phyloP scores from a whole-genome alignment of 2,329 filamentous ascomycete genomes.

The Colletotrichum australisinense region DNA sequence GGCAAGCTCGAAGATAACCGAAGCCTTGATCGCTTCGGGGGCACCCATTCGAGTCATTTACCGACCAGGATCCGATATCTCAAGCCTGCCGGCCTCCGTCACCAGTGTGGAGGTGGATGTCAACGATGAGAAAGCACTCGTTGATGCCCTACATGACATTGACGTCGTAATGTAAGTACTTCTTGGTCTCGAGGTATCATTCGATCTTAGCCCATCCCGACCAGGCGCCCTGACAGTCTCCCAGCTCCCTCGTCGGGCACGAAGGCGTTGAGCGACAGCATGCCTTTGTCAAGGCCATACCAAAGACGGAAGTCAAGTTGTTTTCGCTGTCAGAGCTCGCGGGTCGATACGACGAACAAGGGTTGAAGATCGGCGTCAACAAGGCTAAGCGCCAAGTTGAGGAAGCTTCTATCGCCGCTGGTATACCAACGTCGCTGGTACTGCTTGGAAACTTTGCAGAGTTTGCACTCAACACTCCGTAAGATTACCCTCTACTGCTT shows the following conservation, averaged over 20 bases:
- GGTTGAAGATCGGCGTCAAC: slow-evolving; percentile 37
- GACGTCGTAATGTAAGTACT: slow-evolving; percentile 25
- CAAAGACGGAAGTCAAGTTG: slow-evolving; percentile 41
- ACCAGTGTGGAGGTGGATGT: slow-evolving; percentile 18
- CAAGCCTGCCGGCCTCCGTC: slow-evolving; percentile 31
- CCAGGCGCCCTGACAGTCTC: not conserved
- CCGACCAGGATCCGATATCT: slow-evolving; percentile 41
- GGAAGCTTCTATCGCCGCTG: slow-evolving; percentile 38
- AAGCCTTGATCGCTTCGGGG: slow-evolving; percentile 39
- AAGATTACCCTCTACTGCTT: not conserved
- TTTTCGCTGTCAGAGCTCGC: slow-evolving; percentile 44
- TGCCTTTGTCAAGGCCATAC: slow-evolving; percentile 42
- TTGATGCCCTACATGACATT: slow-evolving; percentile 8
- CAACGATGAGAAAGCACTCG: slow-evolving; percentile 4
- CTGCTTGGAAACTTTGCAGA: slow-evolving; percentile 42
- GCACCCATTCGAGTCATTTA: slow-evolving; percentile 42
- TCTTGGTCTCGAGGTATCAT: not conserved
- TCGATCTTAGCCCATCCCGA: not conserved
- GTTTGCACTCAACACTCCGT: slow-evolving; percentile 38
- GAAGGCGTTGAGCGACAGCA: slow-evolving; percentile 40
- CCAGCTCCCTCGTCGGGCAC: slow-evolving; percentile 38
- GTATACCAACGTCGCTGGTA: slow-evolving; percentile 39
- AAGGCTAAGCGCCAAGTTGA: slow-evolving; percentile 41
- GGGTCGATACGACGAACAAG: slow-evolving; percentile 40
- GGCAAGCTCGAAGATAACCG: slow-evolving; percentile 41